These are phyloP conservation scores for Microbotryum saponariae DNA, from an alignment of 1,284 basidiomycete genomes.

Conservation along the genomic window DNA sequence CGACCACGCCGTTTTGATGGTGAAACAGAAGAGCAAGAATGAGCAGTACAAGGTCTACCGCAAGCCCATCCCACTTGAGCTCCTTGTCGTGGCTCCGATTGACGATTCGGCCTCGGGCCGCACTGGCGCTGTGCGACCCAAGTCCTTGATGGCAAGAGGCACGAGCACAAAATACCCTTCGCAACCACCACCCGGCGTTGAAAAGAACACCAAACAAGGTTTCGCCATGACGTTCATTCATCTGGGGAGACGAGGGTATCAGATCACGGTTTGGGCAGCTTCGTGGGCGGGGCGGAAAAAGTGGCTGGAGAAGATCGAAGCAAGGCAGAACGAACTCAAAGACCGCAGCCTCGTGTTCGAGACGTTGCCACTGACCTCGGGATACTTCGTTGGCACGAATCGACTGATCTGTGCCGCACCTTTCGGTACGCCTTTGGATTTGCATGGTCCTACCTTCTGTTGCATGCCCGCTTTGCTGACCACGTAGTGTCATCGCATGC, in stretches of 20 bases:
- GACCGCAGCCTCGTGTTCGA: conserved; percentile 84
- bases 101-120: conserved; percentile 51
- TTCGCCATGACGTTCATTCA: conserved; percentile 89
- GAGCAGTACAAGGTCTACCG: conserved; percentile 93
- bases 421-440: conserved; percentile 58
- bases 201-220: conserved; percentile 61
- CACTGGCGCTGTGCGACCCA: conserved; percentile 40
- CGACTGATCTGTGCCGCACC: conserved; percentile 92
- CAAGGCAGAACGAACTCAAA: conserved; percentile 77
- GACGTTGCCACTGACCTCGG: conserved; percentile 72
- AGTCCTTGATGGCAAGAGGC: conserved; percentile 47
- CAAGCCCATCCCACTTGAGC: conserved; percentile 91
- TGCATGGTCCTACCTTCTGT: neutral
- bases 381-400: conserved; percentile 72
- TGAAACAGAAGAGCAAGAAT: conserved; percentile 80
- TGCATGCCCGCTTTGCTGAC: neutral
- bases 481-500: neutral
- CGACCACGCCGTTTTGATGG: conserved; percentile 92
- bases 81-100: conserved; percentile 74
- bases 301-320: conserved; percentile 88
- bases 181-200: conserved; percentile 28
- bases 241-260: conserved; percentile 87
- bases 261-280: conserved; percentile 85
- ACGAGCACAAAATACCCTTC: conserved; percentile 20
- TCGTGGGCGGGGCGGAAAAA: conserved; percentile 79